phyloP scores from a whole-genome alignment of 129 eudicot species.

The Tagetes patula region DNA sequence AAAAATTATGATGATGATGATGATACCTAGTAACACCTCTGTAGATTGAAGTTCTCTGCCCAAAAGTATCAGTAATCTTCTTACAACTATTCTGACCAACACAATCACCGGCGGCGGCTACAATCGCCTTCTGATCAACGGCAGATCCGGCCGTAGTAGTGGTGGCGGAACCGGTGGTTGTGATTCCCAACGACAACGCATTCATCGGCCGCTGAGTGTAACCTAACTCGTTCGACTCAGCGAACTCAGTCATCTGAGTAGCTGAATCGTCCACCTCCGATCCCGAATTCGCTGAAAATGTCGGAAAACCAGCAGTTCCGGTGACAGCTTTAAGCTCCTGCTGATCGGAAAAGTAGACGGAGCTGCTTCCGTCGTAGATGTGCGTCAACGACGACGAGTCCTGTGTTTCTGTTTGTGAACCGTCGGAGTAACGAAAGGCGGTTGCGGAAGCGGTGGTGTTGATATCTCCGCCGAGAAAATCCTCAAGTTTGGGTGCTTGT shows the following conservation, averaged over 20 bases:
- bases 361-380: constrained; percentile 56
- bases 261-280: constrained; percentile 93
- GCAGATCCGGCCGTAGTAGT: not conserved
- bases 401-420: constrained; percentile 61
- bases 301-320: constrained; percentile 52
- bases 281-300: constrained; percentile 87
- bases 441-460: constrained; percentile 18
- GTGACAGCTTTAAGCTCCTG: constrained; percentile 55
- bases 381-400: constrained; percentile 85
- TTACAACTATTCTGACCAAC: constrained; percentile 45
- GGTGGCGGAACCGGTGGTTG: not conserved
- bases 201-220: constrained; percentile 42
- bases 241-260: constrained; percentile 47
- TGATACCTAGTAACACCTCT: constrained; percentile 89
- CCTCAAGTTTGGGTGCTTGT: constrained; percentile 83
- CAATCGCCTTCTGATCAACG: constrained; percentile 43
- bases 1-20: not conserved
- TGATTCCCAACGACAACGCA: constrained; percentile 57
- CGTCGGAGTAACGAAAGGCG: constrained; percentile 44
- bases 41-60: constrained; percentile 93
- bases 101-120: constrained; percentile 49
- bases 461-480: constrained; percentile 66
- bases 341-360: constrained; percentile 50
- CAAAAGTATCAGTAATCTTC: constrained; percentile 84
- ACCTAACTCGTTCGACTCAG: constrained; percentile 60